A percentile compares a stretch with the other conserved stretches of the same genome.
phyloP scores from a whole-genome alignment of 2,329 filamentous ascomycete species.

The Ophiocordyceps unilateralis region DNA sequence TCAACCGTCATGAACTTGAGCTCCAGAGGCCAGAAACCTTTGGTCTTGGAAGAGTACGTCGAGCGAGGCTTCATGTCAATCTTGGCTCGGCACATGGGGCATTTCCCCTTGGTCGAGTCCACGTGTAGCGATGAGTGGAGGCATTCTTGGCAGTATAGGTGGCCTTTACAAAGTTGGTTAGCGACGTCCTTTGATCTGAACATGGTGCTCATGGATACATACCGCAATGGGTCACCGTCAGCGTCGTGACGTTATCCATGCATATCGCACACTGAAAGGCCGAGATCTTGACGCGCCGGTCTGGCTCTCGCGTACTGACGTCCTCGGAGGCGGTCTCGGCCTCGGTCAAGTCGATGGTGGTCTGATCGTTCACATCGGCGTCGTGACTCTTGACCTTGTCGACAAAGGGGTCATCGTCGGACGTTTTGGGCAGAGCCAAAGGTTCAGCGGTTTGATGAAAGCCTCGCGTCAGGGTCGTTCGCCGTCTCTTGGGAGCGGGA shows the following conservation, averaged over 20 bases:
- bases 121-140: conserved; percentile 42
- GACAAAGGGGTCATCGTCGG: conserved; percentile 13
- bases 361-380: conserved; percentile 9
- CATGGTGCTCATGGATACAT: conserved; percentile 12
- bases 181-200: neutral
- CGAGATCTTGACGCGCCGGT: conserved; percentile 33
- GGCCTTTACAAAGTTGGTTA: conserved; percentile 25
- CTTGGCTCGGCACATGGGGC: conserved; percentile 46
- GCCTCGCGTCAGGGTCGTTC: conserved; percentile 1
- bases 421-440: neutral
- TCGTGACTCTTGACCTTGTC: conserved; percentile 4
- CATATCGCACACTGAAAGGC: conserved; percentile 50
- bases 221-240: conserved; percentile 53
- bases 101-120: conserved; percentile 36
- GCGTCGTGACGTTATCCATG: conserved; percentile 40
- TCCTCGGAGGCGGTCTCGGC: conserved; percentile 25
- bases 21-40: conserved; percentile 40
- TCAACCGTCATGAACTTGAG: conserved; percentile 43
- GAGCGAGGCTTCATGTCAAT: conserved; percentile 29
- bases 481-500: conserved; percentile 11
- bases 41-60: conserved; percentile 25
- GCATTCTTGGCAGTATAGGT: conserved; percentile 47
- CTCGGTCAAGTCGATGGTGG: conserved; percentile 20
- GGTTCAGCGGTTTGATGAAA: neutral
- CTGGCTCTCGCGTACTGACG: conserved; percentile 25